Base-by-base conservation (phyloP, 257 asterid species). In the Verbena officinalis region DNA sequence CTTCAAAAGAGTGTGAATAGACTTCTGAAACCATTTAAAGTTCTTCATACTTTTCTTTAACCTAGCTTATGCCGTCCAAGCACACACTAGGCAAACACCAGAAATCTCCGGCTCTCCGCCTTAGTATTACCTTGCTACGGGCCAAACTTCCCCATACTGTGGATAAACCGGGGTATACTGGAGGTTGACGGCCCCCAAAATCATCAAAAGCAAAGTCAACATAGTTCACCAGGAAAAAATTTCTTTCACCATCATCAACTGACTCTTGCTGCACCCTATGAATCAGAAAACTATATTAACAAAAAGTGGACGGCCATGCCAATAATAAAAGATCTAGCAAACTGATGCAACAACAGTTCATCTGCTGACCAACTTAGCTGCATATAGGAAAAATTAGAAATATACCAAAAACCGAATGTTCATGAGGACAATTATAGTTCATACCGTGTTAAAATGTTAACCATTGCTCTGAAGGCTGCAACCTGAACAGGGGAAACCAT, bases 141-240 rank as follows among this genome's bases (percentile, higher is more conserved):
- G 99, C 99, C 87, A 94, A 82, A 82, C 99, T 94, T 80, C 99
- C 99, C 99, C 99, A 94, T 7, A 94, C 99, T 38, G 99, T 94
- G 74, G 97, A 79, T 73, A 94, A 82, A 69, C 99, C 99, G 59
- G 99, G 97, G 80, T 94, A 94, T 10, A 94, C 99, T 19, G 99
- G 99, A 62, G 95, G 93, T 60, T 90, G 97, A 64, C 95, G 99
- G n/a, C 95, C 96, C 62, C 96, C 99, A 78, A 94, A 94, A 82
- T 94, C 96, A 77, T 94, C 96, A 64, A 94, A 94, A 72, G 95
- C 95, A 80, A 77, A 90, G 78, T 94, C 99, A 54, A 88, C 96
- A 73, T 81, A 94, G 81, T 90, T 94, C 72, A 90, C 97, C 50
- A 94, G 79, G 78, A 86, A 94, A 67, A 87, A 77, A 77, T 94